Evolutionary conservation across 2,329 filamentous ascomycete genomes (phyloP).

Genomic region (Fusarium albidum): DNA sequence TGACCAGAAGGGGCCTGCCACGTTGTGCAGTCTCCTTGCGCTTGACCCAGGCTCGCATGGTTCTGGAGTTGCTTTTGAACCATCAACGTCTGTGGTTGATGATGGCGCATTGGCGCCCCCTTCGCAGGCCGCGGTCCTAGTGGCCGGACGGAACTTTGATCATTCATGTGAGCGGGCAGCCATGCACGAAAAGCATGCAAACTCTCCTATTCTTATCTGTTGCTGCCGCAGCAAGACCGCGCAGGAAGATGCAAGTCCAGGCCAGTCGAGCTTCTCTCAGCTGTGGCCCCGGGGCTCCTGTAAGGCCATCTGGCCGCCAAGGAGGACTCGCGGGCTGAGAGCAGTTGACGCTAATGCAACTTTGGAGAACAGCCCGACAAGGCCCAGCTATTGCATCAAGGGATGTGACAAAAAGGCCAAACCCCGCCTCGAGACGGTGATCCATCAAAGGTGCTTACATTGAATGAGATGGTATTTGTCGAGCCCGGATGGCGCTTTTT

Average conservation of each 20-base stretch:
- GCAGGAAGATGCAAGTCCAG: constrained; percentile 22
- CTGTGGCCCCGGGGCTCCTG: constrained; percentile 10
- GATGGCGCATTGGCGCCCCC: constrained; percentile 18
- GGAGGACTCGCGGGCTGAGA: constrained; percentile 9
- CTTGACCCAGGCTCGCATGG: constrained; percentile 25
- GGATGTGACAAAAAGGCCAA: constrained; percentile 1
- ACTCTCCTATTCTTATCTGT: constrained; percentile 34
- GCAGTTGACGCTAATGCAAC: constrained; percentile 28
- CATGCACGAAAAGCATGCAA: constrained; percentile 45
- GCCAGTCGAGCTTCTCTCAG: constrained; percentile 20
- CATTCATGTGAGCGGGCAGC: constrained; percentile 47
- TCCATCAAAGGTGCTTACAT: background rate
- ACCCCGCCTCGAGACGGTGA: background rate
- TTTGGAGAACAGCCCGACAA: constrained; percentile 17
- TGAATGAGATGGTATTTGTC: background rate
- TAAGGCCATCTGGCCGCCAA: constrained; percentile 16
- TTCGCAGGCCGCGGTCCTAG: constrained; percentile 13
- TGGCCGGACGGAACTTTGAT: constrained; percentile 22
- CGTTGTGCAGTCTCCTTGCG: constrained; percentile 37
- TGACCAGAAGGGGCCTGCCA: constrained; percentile 40
- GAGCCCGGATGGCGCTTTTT: background rate
- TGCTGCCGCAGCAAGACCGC: constrained; percentile 19
- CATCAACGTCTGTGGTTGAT: constrained; percentile 19
- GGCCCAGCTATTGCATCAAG: constrained; percentile 1
- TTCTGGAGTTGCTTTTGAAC: constrained; percentile 30